Base-by-base conservation (phyloP, 805 yeast genomes). In the Pichia californica region DNA sequence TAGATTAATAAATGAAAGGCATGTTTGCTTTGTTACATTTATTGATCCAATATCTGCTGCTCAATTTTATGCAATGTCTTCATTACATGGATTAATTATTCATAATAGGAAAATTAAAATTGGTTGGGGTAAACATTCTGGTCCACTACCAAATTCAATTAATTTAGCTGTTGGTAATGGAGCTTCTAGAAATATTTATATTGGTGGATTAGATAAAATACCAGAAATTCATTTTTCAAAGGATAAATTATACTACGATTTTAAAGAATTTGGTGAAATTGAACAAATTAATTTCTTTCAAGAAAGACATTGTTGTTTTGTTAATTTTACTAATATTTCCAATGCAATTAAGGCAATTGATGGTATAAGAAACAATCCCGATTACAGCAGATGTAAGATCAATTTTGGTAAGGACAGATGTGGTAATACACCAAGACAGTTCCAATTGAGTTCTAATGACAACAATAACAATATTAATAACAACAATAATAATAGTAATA, bases 101-200 rank as follows among this genome's bases (percentile, higher is more conserved):
- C 95, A 86, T 59, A 83, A 82, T 60, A 75, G 94, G 56, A 76
- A 89, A 56, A 83, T 91, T 52, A 87, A 86, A 61, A 88, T 91
- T 44, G 96, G 97, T 18, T 91, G 99, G 98, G 99, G 98, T 37
- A 89, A 88, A 64, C 96, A 91, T 59, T 81, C 95, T 6, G 98
- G 98, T 10, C 88, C 95, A 1, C 71, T 91, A 50, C 81, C 94
- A 10, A 84, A 86, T 52, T 88, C 95, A 3, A 73, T 91, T 45
- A 83, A 89, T 7, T 68, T 85, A 45, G 97, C 97, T 0, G 96
- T 89, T 21, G 81, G 93, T 19, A 83, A 86, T 50, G 98, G 98
- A 32, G 98, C 97, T 0, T 80, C 93, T 18, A 77, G 99, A 64
- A 91, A 93, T 58, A 86, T 91, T 36, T 91, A 93, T 63, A 74